These are phyloP conservation scores for Linnemannia elongata DNA, from an alignment of 192 early-diverging fungal genomes.

Conservation along the genomic window DNA sequence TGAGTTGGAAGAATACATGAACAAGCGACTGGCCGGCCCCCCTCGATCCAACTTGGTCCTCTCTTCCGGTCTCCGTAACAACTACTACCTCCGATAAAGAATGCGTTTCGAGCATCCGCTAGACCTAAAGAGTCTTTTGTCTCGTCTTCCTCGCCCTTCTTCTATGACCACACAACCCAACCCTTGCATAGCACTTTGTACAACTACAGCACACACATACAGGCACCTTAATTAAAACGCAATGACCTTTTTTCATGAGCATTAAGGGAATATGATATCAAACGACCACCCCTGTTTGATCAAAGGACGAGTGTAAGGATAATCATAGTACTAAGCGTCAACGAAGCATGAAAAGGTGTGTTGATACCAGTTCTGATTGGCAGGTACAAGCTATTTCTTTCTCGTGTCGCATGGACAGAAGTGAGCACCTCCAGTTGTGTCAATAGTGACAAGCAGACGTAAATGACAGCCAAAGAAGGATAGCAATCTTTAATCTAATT, in stretches of 20 bases:
- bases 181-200: not conserved
- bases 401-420: not conserved
- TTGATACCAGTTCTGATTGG: no score
- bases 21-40: not conserved
- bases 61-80: not conserved
- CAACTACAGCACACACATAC: not conserved
- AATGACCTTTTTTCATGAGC: no score
- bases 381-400: not conserved
- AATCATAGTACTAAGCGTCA: no score
- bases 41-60: not conserved
- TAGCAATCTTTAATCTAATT: not conserved
- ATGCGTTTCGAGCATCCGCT: not conserved
- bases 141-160: not conserved
- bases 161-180: not conserved
- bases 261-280: no score
- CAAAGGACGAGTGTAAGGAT: no score
- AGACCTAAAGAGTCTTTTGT: not conserved
- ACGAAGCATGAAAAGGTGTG: no score
- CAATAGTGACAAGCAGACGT: not conserved
- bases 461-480: not conserved
- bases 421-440: not conserved
- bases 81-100: not conserved
- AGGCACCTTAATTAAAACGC: no score
- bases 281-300: no score
- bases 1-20: not conserved